Evolutionary conservation across 345 rosid genomes (phyloP).

Genomic region (Acer yangbiense): DNA sequence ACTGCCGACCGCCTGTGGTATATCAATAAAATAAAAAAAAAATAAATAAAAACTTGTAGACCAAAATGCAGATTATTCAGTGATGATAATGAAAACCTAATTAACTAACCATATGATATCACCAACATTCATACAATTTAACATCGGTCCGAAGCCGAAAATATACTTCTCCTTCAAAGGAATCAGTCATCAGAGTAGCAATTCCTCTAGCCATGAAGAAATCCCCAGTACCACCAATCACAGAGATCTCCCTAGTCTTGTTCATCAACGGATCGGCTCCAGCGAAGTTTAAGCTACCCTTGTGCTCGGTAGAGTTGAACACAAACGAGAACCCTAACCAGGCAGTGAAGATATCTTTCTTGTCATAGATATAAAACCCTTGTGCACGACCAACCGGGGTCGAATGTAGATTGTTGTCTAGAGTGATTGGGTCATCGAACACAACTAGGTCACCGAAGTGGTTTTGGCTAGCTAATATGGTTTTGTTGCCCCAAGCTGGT

Average conservation of each 20-base stretch:
- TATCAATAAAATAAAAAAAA: no score
- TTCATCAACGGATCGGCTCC: constrained; percentile 53
- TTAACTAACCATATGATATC: not conserved
- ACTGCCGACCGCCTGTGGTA: no score
- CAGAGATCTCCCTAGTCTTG: constrained; percentile 51
- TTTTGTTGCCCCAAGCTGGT: constrained; percentile 41
- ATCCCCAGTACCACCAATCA: constrained; percentile 57
- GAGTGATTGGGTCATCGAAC: constrained; percentile 56
- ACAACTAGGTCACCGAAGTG: constrained; percentile 50
- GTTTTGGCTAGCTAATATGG: constrained; percentile 31
- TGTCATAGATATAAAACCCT: constrained; percentile 52
- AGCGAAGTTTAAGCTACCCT: constrained; percentile 44
- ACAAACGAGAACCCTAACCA: constrained; percentile 54
- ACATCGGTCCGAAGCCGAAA: constrained; percentile 43
- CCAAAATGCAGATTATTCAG: not conserved
- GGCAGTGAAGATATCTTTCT: constrained; percentile 44
- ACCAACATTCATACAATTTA: constrained; percentile 58
- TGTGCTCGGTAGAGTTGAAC: constrained; percentile 38
- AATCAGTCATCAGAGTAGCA: constrained; percentile 49
- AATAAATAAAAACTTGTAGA: not conserved
- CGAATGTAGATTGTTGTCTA: constrained; percentile 52
- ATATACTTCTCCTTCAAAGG: constrained; percentile 46
- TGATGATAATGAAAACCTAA: not conserved
- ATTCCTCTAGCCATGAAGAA: constrained; percentile 55
- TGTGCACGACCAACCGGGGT: constrained; percentile 51